These are phyloP conservation scores for Colletotrichum tamarilloi DNA, from an alignment of 2,329 filamentous ascomycete genomes.

Conservation along the genomic window DNA sequence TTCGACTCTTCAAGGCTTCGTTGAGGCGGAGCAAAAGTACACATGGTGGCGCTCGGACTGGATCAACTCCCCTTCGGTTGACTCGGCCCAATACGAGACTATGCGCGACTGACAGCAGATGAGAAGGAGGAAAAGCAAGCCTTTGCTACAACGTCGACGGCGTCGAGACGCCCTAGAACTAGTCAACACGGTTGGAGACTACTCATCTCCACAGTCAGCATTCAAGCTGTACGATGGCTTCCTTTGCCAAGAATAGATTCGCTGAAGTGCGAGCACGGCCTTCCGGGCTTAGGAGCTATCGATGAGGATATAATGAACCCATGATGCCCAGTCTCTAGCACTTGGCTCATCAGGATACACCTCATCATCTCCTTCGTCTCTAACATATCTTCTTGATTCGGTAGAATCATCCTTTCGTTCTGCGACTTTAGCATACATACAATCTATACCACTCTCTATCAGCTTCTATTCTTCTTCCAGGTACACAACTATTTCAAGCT, in stretches of 20 bases:
- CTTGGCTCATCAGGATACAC: slow-evolving; percentile 9
- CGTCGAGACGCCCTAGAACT: slow-evolving; percentile 13
- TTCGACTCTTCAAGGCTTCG: not conserved
- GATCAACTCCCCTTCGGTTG: not conserved
- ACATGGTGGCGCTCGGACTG: not conserved
- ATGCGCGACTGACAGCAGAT: not conserved
- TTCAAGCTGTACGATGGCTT: slow-evolving; percentile 1
- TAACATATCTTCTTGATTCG: not conserved
- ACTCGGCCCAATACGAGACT: slow-evolving; percentile 6
- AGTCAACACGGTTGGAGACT: slow-evolving; percentile 7
- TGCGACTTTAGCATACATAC: not conserved
- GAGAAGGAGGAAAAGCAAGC: slow-evolving; percentile 5
- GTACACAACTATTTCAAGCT: slow-evolving; percentile 39
- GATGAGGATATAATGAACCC: slow-evolving; percentile 25
- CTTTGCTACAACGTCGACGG: slow-evolving; percentile 19
- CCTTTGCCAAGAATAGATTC: slow-evolving; percentile 17
- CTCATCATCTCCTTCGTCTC: not conserved
- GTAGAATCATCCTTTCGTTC: slow-evolving; percentile 16
- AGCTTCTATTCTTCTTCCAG: not conserved
- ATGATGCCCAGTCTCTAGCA: not conserved
- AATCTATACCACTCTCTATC: not conserved
- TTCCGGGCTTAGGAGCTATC: not conserved
- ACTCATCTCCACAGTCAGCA: slow-evolving; percentile 15
- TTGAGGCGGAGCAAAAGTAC: slow-evolving; percentile 16
- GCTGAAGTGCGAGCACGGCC: not conserved